Conservation (phyloP, 768 basidiomycete species). For the Suillus weaverae region DNA sequence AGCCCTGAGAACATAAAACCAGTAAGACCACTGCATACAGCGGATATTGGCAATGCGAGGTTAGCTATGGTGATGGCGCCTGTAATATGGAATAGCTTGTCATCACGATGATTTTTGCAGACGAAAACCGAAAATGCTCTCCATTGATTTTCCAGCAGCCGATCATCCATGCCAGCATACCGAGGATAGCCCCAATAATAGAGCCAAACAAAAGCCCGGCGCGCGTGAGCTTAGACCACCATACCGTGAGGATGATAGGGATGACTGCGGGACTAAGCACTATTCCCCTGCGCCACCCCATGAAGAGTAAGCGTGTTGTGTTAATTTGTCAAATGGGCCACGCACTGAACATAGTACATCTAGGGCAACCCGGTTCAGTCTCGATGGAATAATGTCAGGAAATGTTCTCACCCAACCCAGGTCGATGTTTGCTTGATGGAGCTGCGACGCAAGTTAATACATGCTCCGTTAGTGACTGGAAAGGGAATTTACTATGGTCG, state of each 20-base stretch:
- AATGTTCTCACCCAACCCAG: constrained; percentile 32
- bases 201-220: constrained; percentile 33
- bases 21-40: constrained; percentile 35
- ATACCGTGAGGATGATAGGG: constrained; percentile 37
- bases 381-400: neutral
- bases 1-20: constrained; percentile 32
- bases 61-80: constrained; percentile 35
- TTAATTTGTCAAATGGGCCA: neutral
- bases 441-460: constrained; percentile 13
- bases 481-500: constrained; percentile 28
- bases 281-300: constrained; percentile 28
- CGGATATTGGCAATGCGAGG: constrained; percentile 35
- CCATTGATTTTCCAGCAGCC: constrained; percentile 39
- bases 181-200: constrained; percentile 33
- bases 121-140: constrained; percentile 7
- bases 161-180: constrained; percentile 40
- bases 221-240: constrained; percentile 35
- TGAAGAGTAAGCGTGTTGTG: neutral
- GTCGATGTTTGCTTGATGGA: constrained; percentile 33
- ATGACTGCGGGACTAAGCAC: constrained; percentile 38
- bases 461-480: neutral
- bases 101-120: neutral
- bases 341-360: constrained; percentile 38
- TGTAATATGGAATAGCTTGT: constrained; percentile 2
- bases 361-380: constrained; percentile 4